phyloP scores from a whole-genome alignment of 2,329 filamentous ascomycete genomes.

The Cladophialophora exuberans region DNA sequence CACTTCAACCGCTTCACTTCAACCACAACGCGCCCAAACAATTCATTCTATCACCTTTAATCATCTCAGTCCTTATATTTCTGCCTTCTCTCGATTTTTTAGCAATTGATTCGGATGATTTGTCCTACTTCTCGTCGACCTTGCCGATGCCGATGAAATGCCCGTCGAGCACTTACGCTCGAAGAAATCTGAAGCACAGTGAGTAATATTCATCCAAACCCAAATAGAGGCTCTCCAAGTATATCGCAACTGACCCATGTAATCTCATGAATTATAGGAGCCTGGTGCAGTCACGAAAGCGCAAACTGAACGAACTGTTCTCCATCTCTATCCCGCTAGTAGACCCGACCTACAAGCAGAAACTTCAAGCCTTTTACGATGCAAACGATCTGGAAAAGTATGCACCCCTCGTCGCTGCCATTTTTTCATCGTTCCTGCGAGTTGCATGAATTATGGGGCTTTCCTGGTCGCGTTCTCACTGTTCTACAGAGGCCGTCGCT shows the following conservation, averaged over 20 bases:
- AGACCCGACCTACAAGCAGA: constrained; percentile 56
- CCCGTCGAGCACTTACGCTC: constrained; percentile 49
- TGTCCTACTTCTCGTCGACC: constrained; percentile 37
- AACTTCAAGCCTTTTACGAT: constrained; percentile 59
- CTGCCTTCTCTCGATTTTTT: constrained; percentile 43
- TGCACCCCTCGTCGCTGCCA: constrained; percentile 36
- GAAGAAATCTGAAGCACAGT: constrained; percentile 57
- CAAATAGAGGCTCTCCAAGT: constrained; percentile 32
- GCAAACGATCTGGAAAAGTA: constrained; percentile 62
- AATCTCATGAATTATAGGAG: constrained; percentile 46
- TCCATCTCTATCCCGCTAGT: constrained; percentile 66
- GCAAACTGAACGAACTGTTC: constrained; percentile 87
- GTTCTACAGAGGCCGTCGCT: constrained; percentile 56
- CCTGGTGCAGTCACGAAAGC: constrained; percentile 79
- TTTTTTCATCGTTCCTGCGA: constrained; percentile 13
- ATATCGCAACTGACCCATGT: constrained; percentile 40
- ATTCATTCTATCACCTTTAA: constrained; percentile 51
- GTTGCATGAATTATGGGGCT: constrained; percentile 8
- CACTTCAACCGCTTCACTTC: constrained; percentile 37
- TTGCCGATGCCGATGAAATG: constrained; percentile 29
- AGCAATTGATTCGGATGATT: constrained; percentile 55
- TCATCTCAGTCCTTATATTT: constrained; percentile 47
- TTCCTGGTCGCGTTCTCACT: constrained; percentile 19
- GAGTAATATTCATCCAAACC: constrained; percentile 42
- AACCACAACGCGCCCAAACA: constrained; percentile 45